Evolutionary conservation across 176 grass and related monocot species (phyloP), one percentile per base, ranked within the genome.

Genomic region (Thalia dealbata): DNA sequence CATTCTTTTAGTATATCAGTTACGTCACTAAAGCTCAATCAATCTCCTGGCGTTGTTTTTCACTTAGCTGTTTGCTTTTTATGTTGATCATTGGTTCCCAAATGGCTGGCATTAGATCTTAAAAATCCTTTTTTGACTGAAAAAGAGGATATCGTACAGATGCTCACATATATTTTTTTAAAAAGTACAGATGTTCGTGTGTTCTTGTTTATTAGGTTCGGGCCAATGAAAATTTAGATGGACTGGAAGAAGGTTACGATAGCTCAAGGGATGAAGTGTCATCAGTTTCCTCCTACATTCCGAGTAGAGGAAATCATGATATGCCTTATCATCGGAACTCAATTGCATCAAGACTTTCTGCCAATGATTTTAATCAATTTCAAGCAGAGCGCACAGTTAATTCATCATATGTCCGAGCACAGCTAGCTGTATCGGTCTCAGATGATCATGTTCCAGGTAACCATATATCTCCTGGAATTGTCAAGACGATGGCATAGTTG

Each of bases 201-300:
- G 64, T 29, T 58, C 67, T 79, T 44, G 73, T 81, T 77, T 71
- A 66, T 52, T 79, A 99, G 95, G 68, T 22, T 65, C 90, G 78
- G 81, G 87, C 81, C 73, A 91, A 86, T 81, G 87, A 99, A 64
- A 88, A 91, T 78, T 73, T 73, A 67, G 95, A 99, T 75, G 83
- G 32, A 50, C 35, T 82, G 24, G 95, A 91, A 74, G 95, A 99
- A 85, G 90, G 87, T 74, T 99, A 99, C 32, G 90, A 99, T 82
- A 99, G 87, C 81, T 93, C 90, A 15, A 99, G 82, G 78, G 95
- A 99, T 86, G 95, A 99, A 90, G 83, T 93, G 55, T 93, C 90
- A 48, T 99, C 95, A 32, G 79, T 99, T 88, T 99, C 95, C 52
- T 99, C 95, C 52, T 93, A 88, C 32, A 91, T 91, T 50, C 93